A percentile compares a stretch with the other conserved stretches of the same genome.
phyloP scores from a whole-genome alignment of 1,139 yeast genomes.

The Debaryomyces singareniensis region DNA sequence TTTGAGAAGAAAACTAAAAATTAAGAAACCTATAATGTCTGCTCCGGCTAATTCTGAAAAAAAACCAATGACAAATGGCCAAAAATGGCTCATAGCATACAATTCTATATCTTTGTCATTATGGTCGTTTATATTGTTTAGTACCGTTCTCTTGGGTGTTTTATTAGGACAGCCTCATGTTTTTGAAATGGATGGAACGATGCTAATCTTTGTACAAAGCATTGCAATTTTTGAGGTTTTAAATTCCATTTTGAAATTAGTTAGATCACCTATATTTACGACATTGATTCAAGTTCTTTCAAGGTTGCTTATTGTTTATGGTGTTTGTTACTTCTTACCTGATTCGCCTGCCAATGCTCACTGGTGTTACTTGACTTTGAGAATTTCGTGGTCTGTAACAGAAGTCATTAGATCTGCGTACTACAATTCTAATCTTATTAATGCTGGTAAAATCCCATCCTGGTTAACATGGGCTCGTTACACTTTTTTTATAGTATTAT shows the following conservation, averaged over 20 bases:
- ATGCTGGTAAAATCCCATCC: conserved; percentile 52
- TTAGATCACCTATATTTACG: conserved; percentile 77
- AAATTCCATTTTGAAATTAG: conserved; percentile 73
- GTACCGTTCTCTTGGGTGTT: conserved; percentile 29
- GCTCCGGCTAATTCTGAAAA: background rate
- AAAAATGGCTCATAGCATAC: conserved; percentile 37
- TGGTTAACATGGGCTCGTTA: conserved; percentile 71
- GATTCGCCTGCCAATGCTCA: conserved; percentile 54
- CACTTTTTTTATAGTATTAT: conserved; percentile 72
- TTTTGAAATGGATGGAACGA: conserved; percentile 52
- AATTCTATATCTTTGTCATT: conserved; percentile 40
- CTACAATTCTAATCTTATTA: conserved; percentile 64
- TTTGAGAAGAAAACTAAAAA: no score
- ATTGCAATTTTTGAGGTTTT: conserved; percentile 75
- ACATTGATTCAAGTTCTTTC: conserved; percentile 85
- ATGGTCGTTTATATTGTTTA: conserved; percentile 40
- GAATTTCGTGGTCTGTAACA: conserved; percentile 84
- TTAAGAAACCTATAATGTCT: no score
- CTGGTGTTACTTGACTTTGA: conserved; percentile 60
- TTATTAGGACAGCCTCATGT: conserved; percentile 51
- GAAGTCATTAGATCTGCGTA: conserved; percentile 85
- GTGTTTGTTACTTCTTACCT: conserved; percentile 72
- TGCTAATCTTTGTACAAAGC: conserved; percentile 71
- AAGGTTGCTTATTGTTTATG: conserved; percentile 76
- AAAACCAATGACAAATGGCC: conserved; percentile 15